Conservation (phyloP, 805 yeast species). For the Lipomyces lipofer region DNA sequence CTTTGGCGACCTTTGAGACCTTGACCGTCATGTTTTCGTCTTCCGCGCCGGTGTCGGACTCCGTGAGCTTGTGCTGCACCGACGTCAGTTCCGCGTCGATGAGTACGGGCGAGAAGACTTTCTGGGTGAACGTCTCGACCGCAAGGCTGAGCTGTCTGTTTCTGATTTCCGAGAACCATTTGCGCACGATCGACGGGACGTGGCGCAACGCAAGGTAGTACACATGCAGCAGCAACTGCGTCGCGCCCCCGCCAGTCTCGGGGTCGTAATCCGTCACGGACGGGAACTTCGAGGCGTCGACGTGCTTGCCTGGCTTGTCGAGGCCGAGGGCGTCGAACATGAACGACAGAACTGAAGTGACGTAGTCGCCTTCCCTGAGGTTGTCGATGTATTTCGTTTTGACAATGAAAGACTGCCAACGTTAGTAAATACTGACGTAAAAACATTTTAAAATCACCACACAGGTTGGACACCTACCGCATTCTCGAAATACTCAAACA, state of each 20-base stretch:
- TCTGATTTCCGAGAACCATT: conserved; percentile 71
- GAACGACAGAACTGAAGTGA: conserved; percentile 53
- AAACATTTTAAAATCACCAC: neutral
- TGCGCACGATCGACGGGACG: conserved; percentile 58
- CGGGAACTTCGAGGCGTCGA: conserved; percentile 28
- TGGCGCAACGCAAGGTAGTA: conserved; percentile 52
- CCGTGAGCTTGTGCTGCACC: conserved; percentile 47
- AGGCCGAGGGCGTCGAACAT: conserved; percentile 51
- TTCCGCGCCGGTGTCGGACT: conserved; percentile 32
- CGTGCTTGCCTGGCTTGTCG: conserved; percentile 31
- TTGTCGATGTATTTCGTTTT: conserved; percentile 61
- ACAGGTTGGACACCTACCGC: conserved; percentile 40
- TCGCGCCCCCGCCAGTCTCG: conserved; percentile 40
- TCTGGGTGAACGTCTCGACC: conserved; percentile 63
- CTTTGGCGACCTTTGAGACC: conserved; percentile 60
- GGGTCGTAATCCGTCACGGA: conserved; percentile 33
- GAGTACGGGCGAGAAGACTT: conserved; percentile 63
- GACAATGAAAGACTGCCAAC: conserved; percentile 50
- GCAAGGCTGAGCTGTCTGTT: conserved; percentile 62
- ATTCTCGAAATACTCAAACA: conserved; percentile 61
- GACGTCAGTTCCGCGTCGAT: conserved; percentile 57
- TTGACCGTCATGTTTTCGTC: conserved; percentile 54
- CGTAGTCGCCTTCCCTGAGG: conserved; percentile 50
- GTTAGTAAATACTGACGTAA: neutral
- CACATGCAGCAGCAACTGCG: conserved; percentile 50